Conservation (phyloP, 352 stramenopile genomes). For the Phytophthora ohioensis region DNA sequence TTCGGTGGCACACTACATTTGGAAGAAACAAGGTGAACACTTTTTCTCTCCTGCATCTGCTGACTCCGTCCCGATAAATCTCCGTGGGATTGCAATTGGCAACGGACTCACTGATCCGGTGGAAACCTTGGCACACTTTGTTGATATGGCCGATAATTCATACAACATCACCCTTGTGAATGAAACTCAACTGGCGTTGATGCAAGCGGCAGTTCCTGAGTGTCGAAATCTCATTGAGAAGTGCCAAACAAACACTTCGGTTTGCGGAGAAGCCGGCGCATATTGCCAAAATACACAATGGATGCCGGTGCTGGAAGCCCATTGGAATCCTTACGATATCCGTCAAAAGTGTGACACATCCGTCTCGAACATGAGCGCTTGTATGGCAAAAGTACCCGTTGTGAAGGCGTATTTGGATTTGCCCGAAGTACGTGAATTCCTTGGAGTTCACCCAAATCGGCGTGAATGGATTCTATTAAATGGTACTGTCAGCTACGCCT, state of each 20-base stretch:
- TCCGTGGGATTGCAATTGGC: conserved; percentile 7
- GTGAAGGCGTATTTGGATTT: conserved; percentile 67
- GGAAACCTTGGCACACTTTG: conserved; percentile 2
- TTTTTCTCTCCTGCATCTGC: neutral
- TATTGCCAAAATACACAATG: conserved; percentile 55
- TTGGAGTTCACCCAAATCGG: conserved; percentile 43
- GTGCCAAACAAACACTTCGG: conserved; percentile 29
- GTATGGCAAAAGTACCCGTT: conserved; percentile 45
- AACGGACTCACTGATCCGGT: conserved; percentile 9
- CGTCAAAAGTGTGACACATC: conserved; percentile 40
- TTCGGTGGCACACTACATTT: conserved; percentile 11
- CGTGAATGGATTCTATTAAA: conserved; percentile 91
- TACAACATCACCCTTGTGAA: conserved; percentile 58
- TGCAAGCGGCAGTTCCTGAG: conserved; percentile 25
- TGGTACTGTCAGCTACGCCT: conserved; percentile 89
- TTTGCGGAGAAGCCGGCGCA: conserved; percentile 32
- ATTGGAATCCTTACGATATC: conserved; percentile 72
- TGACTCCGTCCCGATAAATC: conserved; percentile 12
- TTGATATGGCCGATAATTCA: conserved; percentile 61
- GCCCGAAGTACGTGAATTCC: conserved; percentile 35
- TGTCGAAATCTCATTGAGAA: conserved; percentile 35
- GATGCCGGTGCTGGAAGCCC: conserved; percentile 35
- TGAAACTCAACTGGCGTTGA: conserved; percentile 28
- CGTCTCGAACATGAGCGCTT: conserved; percentile 17
- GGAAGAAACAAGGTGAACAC: conserved; percentile 10